Percentiles rank a stretch among this genome's conserved stretches.
These are phyloP conservation scores for Vitis labrusca DNA, from an alignment of 164 flowering plant species.

Conservation along the genomic window DNA sequence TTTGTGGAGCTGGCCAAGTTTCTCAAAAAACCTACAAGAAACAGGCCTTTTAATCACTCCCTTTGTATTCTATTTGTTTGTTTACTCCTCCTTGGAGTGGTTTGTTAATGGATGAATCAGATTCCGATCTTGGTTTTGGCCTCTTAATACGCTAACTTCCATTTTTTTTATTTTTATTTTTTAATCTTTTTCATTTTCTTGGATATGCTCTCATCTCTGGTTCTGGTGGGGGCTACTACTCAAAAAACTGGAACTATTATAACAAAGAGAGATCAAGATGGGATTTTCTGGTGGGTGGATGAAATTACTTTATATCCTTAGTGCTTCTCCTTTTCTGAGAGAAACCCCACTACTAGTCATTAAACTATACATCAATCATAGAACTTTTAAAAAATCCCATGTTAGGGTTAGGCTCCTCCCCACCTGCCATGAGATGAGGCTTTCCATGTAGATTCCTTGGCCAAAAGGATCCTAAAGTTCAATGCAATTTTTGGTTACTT, in stretches of 20 bases:
- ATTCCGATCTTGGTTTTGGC: too few relatives aligned
- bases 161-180: neutral
- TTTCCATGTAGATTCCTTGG: too few relatives aligned
- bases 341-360: neutral
- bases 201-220: neutral
- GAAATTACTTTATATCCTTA: neutral
- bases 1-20: constrained; percentile 38
- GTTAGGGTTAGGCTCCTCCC: neutral
- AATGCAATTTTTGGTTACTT: too few relatives aligned
- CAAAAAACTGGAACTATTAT: too few relatives aligned
- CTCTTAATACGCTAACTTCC: too few relatives aligned
- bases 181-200: neutral
- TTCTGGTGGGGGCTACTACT: too few relatives aligned
- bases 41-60: constrained; percentile 32
- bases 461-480: too few relatives aligned
- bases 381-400: neutral
- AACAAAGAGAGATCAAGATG: neutral
- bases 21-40: constrained; percentile 35
- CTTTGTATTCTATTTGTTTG: constrained; percentile 34
- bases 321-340: constrained; percentile 4
- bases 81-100: constrained; percentile 41
- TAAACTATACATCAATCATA: neutral
- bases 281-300: constrained; percentile 8
- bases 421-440: too few relatives aligned
- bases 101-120: constrained; percentile 21